Evolutionary conservation across 2,329 filamentous ascomycete species (phyloP).

Genomic region (Fusarium incarnatum): DNA sequence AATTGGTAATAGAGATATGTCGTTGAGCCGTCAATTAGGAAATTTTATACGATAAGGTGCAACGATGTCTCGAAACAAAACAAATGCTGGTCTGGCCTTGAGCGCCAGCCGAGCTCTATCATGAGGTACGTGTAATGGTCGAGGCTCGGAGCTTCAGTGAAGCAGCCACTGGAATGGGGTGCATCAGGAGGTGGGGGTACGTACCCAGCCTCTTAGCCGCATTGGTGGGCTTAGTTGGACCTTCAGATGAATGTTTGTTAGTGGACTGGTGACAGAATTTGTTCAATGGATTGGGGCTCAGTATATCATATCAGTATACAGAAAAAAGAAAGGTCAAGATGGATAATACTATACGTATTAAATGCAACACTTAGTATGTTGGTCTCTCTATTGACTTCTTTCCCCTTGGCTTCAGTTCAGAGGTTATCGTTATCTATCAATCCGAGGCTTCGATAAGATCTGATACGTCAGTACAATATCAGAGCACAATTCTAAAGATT

Average conservation of each 20-base stretch:
- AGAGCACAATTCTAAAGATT: neutral
- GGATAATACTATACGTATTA: neutral
- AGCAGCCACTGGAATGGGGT: conserved; percentile 19
- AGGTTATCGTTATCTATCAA: neutral
- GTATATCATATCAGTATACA: neutral
- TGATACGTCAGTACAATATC: neutral
- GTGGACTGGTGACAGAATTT: neutral
- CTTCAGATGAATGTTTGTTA: neutral
- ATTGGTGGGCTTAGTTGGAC: conserved; percentile 4
- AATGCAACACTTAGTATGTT: neutral
- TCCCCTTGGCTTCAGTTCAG: neutral
- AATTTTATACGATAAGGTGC: conserved; percentile 5
- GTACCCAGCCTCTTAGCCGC: conserved; percentile 37
- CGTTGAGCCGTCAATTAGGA: neutral
- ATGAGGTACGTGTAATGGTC: conserved; percentile 25
- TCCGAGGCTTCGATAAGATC: neutral
- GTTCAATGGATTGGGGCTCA: neutral
- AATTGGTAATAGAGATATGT: neutral
- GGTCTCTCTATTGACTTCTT: neutral
- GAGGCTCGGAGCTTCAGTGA: conserved; percentile 12
- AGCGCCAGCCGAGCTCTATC: conserved; percentile 36
- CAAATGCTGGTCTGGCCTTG: conserved; percentile 27
- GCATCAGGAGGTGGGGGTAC: conserved; percentile 40
- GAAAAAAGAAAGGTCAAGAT: neutral
- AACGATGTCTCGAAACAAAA: conserved; percentile 9